Evolutionary conservation across 768 basidiomycete species (phyloP), one percentile per base, ranked within the genome.

Genomic region (Leccinum sublutescens): DNA sequence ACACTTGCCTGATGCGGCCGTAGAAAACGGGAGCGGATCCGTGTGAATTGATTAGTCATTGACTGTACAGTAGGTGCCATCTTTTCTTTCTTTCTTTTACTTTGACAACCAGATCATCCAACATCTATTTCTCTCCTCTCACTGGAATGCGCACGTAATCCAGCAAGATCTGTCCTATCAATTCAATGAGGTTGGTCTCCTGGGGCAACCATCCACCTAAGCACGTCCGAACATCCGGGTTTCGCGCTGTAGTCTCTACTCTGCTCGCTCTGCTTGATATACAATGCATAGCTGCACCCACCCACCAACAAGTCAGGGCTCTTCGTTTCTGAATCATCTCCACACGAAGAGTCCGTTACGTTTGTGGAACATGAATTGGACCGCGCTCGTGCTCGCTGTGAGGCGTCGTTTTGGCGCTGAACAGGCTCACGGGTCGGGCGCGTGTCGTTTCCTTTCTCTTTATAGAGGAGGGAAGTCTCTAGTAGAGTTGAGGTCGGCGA

Each of bases 341-440:
- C 45, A 83, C 75, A 75, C 74, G 78, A 67, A 75, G 80, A 78
- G 80, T 77, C 82, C 86, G 86, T 87, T 87, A 87, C 85, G 85
- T 82, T 83, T 76, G 79, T 87, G 86, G 85, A 82, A 87, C 62
- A 87, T 75, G 61, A 60, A 85, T 60, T 62, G 66, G 72, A 67
- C 73, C 59, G 66, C 66, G 43, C 63, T 66, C 62, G 69, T 45
- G 71, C 71, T 73, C 78, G 80, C 86, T 79, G 74, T 66, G 60
- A 59, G 67, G 71, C 74, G 69, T 80, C 83, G 86, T 87, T 80
- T 81, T 87, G 85, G 77, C 71, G 75, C 64, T 61, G 72, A 66
- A 74, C 74, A 80, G 84, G 63, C 38, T 64, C 60, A 76, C 82
- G 76, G 74, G 76, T 75, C 12, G 72, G 19, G 68, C 63, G 68